Base-by-base conservation (phyloP, 495 filamentous ascomycete genomes). In the Bombardia bombarda region DNA sequence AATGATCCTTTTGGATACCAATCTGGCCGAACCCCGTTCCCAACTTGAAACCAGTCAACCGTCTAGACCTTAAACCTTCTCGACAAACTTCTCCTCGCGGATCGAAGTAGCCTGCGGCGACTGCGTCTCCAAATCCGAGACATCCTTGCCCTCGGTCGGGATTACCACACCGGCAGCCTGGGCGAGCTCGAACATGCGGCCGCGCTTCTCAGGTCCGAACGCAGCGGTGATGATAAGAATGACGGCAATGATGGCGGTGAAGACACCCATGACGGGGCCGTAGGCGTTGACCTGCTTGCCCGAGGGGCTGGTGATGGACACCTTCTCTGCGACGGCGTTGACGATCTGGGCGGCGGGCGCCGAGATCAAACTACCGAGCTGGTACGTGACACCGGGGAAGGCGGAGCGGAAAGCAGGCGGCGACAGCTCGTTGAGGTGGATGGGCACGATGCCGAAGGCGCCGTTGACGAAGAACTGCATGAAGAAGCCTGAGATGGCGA, bases 381-480 rank as follows among this genome's bases (percentile, higher is more conserved):
- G 84, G 60, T 87, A 87, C 0, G 80, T 80, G 38, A 76, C 58
- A 20, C 81, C 82, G 0, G 77, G 75, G 64, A 84, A 80, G 4
- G 65, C 74, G 3, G 83, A 83, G n/a, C 83, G 75, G 67, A 84
- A 87, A 1, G 81, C 80, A 0, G 78, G 75, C 5, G 84, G 85
- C 0, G 84, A 78, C 0, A 88, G 73, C 64, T 90, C 85, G 57
- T 85, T 85, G 37, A 90, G 70, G 51, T 87, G 84, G 50, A 88
- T 83, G 7, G 85, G 85, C 22, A 87, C 78, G 5, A 87, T 78
- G 30, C 85, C 83, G 80, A 79, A 90, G 0, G 82, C 80, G 7
- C 85, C 85, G 52, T 87, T 81, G 20, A 87, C 73, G 55, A 83
- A 86, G 61, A 87, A 87, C 53, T 90, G 84, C 45, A 86, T 74